These are phyloP conservation scores for Strobilomyces confusus DNA, from an alignment of 768 basidiomycete species.

Conservation along the genomic window DNA sequence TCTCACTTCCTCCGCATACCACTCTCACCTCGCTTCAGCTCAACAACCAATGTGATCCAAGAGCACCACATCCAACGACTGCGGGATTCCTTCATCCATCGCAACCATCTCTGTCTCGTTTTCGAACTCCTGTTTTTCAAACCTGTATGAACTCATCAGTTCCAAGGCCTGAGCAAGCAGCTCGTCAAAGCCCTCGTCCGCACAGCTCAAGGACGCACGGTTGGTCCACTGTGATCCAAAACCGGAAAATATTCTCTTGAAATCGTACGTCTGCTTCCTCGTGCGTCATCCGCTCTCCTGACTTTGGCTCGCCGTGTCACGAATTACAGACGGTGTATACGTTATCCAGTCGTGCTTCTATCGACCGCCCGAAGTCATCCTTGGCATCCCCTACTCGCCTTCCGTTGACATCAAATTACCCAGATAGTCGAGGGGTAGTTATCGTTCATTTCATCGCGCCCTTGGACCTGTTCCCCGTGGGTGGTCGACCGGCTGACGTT, in stretches of 20 bases:
- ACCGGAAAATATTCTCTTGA: conserved; percentile 96
- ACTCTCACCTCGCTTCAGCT: conserved; percentile 47
- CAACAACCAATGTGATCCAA: conserved; percentile 93
- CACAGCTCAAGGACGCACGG: conserved; percentile 92
- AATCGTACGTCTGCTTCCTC: conserved; percentile 54
- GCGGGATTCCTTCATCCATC: conserved; percentile 94
- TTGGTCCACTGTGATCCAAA: conserved; percentile 98
- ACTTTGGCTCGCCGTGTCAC: conserved; percentile 98
- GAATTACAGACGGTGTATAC: conserved; percentile 99
- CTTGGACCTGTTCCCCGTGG: no score
- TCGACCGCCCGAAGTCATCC: conserved; percentile 93
- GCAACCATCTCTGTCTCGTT: conserved; percentile 93
- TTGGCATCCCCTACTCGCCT: conserved; percentile 91
- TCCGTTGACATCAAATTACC: conserved; percentile 95
- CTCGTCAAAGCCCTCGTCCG: conserved; percentile 98
- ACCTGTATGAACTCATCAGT: conserved; percentile 99
- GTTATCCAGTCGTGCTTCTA: conserved; percentile 98
- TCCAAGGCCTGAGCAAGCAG: conserved; percentile 93
- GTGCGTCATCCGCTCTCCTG: neutral
- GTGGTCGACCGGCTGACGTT: neutral
- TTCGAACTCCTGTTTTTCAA: conserved; percentile 96
- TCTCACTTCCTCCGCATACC: neutral
- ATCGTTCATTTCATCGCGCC: neutral
- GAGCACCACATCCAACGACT: conserved; percentile 95
- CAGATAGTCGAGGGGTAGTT: conserved; percentile 95